Base-by-base conservation (phyloP, 208 protist species). In the Ichthyophonus hoferi region DNA sequence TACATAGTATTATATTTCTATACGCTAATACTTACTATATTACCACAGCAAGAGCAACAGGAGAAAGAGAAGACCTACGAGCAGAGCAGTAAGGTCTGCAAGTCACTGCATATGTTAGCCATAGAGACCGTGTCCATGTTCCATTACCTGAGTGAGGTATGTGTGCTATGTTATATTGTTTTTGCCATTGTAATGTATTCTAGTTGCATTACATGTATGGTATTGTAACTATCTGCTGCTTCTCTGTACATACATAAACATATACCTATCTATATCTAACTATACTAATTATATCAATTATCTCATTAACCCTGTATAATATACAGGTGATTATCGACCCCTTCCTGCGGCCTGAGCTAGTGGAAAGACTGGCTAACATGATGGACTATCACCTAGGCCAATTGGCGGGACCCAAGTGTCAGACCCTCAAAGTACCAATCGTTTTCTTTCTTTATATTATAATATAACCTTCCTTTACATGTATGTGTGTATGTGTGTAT, bases 321-420 rank as follows among this genome's bases (percentile, higher is more conserved):
- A 0, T 76, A 24, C 50, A 67, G 7, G 78, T 67, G 50, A 67
- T 91, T 1, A 35, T 82, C 1, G 79, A 86, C 40, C 79, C 91
- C 1, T 94, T 94, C 79, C 91, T 94, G 38, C 43, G 81, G 79
- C 90, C 89, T 31, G 93, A 94, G 39, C 76, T 95, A 31, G 58
- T 94, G 2, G 93, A 95, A 77, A 58, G 93, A 34, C 90, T 94
- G 35, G 87, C 93, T 0, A 86, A 87, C 31, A 94, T 94, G 92
- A 77, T 94, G 42, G 90, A 93, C 67, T 93, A 94, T 43, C 93
- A 91, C 84, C 87, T 94, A 0, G 67, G 88, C 3, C 78, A 90
- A 7, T 43, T 95, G 1, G 91, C 91, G 34, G 93, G 93, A 1
- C 91, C 92, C 34, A 93, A 95, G 43, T 93, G 88, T n/a, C 91